Base-by-base conservation (phyloP, 208 protist species). In the Crithidia brevicula region DNA sequence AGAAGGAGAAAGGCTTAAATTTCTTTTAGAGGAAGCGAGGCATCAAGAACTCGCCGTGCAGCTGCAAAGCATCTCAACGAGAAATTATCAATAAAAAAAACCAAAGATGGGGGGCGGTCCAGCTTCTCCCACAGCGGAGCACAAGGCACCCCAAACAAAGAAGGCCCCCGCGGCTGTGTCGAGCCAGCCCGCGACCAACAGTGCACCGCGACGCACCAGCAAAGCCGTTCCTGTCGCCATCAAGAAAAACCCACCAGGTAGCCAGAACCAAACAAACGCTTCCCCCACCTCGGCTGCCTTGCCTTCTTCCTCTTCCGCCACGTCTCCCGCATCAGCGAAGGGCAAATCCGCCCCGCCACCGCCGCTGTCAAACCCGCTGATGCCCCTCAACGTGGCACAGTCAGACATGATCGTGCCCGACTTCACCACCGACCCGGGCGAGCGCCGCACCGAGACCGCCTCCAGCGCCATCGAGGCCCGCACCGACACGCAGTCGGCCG, bases 401-500 rank as follows among this genome's bases (percentile, higher is more conserved):
- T 54, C 31, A n/a, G 43, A 65, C 46, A 54, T 52, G 59, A 15
- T 27, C 31, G 22, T 65, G 28, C 59, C 45, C 20, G 31, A 65
- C 45, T 33, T 43, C 31, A 10, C n/a, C 11, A 65, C 59, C 45
- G 59, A 65, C 45, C 40, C 59, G 45, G 59, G 59, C 9, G 45
- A 42, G 31, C 59, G 45, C 31, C 46, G n/a, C 10, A 65, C 59
- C 0, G 59, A 65, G 59, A 54, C 46, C 22, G 45, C 59, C 8
- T 65, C 59, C 4, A 65, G 59, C 11, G 59, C 4, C 13, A 33
- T 65, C 27, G 59, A 65, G 15, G 47, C 43, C 22, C 59, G 46
- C 46, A 65, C 59, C 45, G 59, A 65, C 59, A 54, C 59, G 45
- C 46, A 52, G 45, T 65, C 59, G 16, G 28, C 59, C 1, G 46